Percentiles rank a stretch among this genome's conserved stretches.
These are phyloP conservation scores for Kalaharituber pfeilii DNA, from an alignment of 2,329 filamentous ascomycete genomes.

Conservation along the genomic window DNA sequence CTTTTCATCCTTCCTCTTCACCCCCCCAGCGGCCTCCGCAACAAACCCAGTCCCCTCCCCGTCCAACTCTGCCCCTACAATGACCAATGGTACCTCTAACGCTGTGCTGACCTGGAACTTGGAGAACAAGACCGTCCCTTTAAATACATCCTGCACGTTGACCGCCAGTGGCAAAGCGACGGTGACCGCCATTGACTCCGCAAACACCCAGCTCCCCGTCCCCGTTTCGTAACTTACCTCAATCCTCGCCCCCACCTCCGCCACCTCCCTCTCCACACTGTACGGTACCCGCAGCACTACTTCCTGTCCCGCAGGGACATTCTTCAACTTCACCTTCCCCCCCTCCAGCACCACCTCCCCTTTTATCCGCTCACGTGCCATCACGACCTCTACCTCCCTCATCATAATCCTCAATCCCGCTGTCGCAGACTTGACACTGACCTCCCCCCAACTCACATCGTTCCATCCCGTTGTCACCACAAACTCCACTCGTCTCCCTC, in stretches of 20 bases:
- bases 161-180: slow-evolving; percentile 74
- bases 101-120: slow-evolving; percentile 81
- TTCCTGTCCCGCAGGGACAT: slow-evolving; percentile 6
- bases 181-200: slow-evolving; percentile 44
- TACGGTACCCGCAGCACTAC: slow-evolving; percentile 58
- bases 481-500: slow-evolving; percentile 59
- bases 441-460: slow-evolving; percentile 39
- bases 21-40: slow-evolving; percentile 37
- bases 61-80: slow-evolving; percentile 53
- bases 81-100: slow-evolving; percentile 48
- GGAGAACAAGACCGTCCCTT: slow-evolving; percentile 59
- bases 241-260: slow-evolving; percentile 53
- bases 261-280: slow-evolving; percentile 59
- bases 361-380: slow-evolving; percentile 30
- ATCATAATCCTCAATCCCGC: slow-evolving; percentile 48
- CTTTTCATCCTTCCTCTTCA: too few species aligned
- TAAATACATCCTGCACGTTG: slow-evolving; percentile 93
- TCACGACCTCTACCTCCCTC: slow-evolving; percentile 38
- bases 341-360: slow-evolving; percentile 20
- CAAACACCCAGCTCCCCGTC: slow-evolving; percentile 46
- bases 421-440: slow-evolving; percentile 46
- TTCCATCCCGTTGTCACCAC: slow-evolving; percentile 60
- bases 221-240: slow-evolving; percentile 58
- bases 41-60: slow-evolving; percentile 39
- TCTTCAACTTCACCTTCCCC: slow-evolving; percentile 6